These are phyloP conservation scores for Clathrospora elynae DNA, from an alignment of 2,329 filamentous ascomycete genomes.

Conservation along the genomic window DNA sequence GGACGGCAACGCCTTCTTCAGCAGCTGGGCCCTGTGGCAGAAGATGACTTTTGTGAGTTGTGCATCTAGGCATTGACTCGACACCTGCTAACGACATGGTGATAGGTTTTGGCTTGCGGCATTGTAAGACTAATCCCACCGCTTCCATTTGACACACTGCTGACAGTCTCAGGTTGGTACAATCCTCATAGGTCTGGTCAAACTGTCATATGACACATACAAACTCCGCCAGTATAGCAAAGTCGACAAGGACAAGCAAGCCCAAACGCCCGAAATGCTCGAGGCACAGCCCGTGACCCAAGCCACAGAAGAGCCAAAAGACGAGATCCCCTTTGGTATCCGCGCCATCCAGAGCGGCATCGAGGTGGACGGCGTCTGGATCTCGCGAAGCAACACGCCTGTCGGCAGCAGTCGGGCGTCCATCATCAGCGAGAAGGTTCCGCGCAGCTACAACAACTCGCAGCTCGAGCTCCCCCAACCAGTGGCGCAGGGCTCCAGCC, in stretches of 20 bases:
- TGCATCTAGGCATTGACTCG: neutral
- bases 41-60: constrained; percentile 83
- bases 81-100: constrained; percentile 31
- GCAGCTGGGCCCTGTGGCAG: constrained; percentile 78
- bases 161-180: constrained; percentile 60
- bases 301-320: constrained; percentile 57
- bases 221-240: constrained; percentile 52
- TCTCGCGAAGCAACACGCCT: constrained; percentile 54
- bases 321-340: constrained; percentile 82
- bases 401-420: constrained; percentile 46
- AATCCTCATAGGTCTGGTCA: constrained; percentile 69
- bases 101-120: constrained; percentile 71
- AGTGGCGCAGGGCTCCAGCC: constrained; percentile 40
- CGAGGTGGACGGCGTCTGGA: constrained; percentile 78
- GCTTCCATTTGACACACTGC: constrained; percentile 14
- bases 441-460: constrained; percentile 39
- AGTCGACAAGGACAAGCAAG: constrained; percentile 44
- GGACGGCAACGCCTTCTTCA: constrained; percentile 51
- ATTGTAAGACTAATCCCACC: constrained; percentile 57
- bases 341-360: constrained; percentile 83
- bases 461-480: constrained; percentile 42
- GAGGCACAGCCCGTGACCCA: constrained; percentile 64
- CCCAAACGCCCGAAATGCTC: constrained; percentile 64
- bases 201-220: constrained; percentile 59
- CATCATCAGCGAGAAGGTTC: constrained; percentile 38